phyloP scores from a whole-genome alignment of 139 green algal genomes.

The Yamagishiella unicocca region DNA sequence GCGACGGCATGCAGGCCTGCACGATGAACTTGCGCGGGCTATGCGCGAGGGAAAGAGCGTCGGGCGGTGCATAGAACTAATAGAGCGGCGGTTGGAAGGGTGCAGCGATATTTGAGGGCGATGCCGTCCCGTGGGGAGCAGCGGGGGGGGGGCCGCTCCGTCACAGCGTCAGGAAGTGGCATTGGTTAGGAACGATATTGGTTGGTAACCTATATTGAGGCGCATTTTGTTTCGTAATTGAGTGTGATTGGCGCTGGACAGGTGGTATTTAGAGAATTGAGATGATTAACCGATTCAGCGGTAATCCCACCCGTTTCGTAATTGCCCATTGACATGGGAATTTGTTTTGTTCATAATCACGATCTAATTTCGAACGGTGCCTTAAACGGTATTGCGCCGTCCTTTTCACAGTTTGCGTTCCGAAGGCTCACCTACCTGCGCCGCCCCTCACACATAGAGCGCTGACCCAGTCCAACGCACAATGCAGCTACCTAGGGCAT shows the following conservation, averaged over 20 bases:
- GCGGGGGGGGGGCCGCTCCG: no score
- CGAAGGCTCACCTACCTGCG: not conserved
- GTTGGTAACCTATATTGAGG: not conserved
- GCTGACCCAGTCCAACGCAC: no score
- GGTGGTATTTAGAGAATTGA: no score
- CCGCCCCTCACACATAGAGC: not conserved
- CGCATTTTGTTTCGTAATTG: not conserved
- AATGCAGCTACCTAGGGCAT: constrained; percentile 10
- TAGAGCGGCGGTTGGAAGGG: constrained; percentile 76
- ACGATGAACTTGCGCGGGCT: constrained; percentile 77
- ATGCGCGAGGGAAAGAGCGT: constrained; percentile 81
- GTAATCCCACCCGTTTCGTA: not conserved
- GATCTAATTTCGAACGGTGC: no score
- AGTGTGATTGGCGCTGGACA: no score
- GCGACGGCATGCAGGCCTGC: constrained; percentile 75
- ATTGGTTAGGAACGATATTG: no score
- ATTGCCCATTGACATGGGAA: not conserved
- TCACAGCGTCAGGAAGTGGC: no score
- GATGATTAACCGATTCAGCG: no score
- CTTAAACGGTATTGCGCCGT: no score
- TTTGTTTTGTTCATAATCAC: constrained; percentile 5
- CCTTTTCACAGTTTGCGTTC: not conserved
- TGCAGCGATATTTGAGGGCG: constrained; percentile 61
- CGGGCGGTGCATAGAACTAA: constrained; percentile 83
- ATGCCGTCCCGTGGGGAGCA: no score